Base-by-base conservation (phyloP, 805 yeast species). In the Deakozyma indianensis region DNA sequence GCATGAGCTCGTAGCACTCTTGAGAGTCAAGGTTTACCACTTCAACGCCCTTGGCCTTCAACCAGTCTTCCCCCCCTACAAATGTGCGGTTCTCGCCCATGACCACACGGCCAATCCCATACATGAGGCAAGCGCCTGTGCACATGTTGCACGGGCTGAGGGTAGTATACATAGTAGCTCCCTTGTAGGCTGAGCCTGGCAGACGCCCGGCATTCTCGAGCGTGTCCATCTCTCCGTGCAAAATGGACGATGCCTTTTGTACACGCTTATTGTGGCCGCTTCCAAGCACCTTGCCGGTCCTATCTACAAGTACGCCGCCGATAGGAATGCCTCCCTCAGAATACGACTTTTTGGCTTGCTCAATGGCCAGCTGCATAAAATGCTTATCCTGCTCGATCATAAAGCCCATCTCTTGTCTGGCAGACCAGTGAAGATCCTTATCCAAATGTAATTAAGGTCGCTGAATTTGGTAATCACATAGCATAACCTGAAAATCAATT, bases 141-240 rank as follows among this genome's bases (percentile, higher is more conserved):
- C 97, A 90, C 96, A 90, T 90, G 53, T 79, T 73, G 61, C 97
- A 90, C 2, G 97, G 96, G 4, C 95, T 83, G 52, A 90, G 67
- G 0, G 96, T 83, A 24, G 96, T 87, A 65, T 87, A 90, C 74
- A 86, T 74, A 21, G 97, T 92, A 54, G 95, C 82, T 50, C 79
- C 73, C 56, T 81, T 83, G 67, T 90, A 90, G 16, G 74, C 75
- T 21, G 71, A 69, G 3, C 88, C 96, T 21, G 80, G 78, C 47
- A 92, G 68, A 56, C 97, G 74, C 4, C 97, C 97, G 20, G 95
- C 94, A 51, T 83, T 79, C 57, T 87, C 96, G 48, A 92, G 69
- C 5, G 95, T 78, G 9, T 88, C 74, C 54, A 84, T 92, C 60
- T 90, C 98, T 20, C 95, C 98, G 56, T 90, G 98, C 48, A 90